These are phyloP conservation scores for Pichia sp. DNA, from an alignment of 1,139 yeast species.

Conservation along the genomic window DNA sequence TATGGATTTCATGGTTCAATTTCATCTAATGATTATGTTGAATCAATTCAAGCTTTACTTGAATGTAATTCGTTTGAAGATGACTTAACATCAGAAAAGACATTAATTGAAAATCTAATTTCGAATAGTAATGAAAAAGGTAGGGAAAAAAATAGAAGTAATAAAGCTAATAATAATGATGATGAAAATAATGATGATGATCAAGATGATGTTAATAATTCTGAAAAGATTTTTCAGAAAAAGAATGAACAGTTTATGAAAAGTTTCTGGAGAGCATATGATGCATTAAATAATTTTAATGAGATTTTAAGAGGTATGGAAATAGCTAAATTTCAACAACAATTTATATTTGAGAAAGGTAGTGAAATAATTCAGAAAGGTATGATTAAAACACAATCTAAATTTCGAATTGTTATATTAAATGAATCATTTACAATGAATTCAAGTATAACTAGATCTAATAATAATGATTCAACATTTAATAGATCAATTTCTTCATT, in stretches of 20 bases:
- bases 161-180: not conserved
- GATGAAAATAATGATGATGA: slow-evolving; percentile 4
- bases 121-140: not conserved
- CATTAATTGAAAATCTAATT: not conserved
- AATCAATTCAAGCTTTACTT: slow-evolving; percentile 74
- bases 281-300: slow-evolving; percentile 63
- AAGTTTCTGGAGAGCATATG: slow-evolving; percentile 96
- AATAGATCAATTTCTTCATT: slow-evolving; percentile 12
- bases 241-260: slow-evolving; percentile 69
- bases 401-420: slow-evolving; percentile 79
- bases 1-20: slow-evolving; percentile 84
- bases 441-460: slow-evolving; percentile 17
- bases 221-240: slow-evolving; percentile 26
- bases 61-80: slow-evolving; percentile 44
- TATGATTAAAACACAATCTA: slow-evolving; percentile 66
- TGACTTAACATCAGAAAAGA: not conserved
- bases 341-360: slow-evolving; percentile 82
- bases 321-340: slow-evolving; percentile 75
- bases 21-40: slow-evolving; percentile 91
- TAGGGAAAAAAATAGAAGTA: not conserved
- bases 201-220: slow-evolving; percentile 16
- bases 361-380: slow-evolving; percentile 80
- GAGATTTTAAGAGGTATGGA: slow-evolving; percentile 62
- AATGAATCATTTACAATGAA: slow-evolving; percentile 49
- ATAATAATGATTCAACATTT: slow-evolving; percentile 12